Conservation (phyloP, 176 grass and related monocot species). For the Juncus inflexus region DNA sequence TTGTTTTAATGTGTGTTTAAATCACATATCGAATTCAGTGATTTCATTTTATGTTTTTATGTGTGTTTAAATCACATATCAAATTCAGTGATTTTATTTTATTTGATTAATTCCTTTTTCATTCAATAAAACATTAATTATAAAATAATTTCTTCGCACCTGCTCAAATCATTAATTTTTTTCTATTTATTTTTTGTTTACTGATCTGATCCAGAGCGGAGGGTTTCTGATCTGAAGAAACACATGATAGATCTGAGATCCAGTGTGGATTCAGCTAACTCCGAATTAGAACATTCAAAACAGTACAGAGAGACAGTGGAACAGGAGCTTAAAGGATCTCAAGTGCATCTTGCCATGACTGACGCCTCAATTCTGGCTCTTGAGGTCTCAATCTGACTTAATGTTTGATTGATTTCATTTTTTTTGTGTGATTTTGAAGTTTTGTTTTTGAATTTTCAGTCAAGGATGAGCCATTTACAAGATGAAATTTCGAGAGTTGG, state of each 20-base stretch:
- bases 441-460: slow-evolving; percentile 31
- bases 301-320: slow-evolving; percentile 42
- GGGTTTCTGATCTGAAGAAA: slow-evolving; percentile 54
- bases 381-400: slow-evolving; percentile 25
- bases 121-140: background rate
- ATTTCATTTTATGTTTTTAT: too few relatives aligned
- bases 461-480: slow-evolving; percentile 40
- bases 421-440: background rate
- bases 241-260: slow-evolving; percentile 37
- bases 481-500: slow-evolving; percentile 46
- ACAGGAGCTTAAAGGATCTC: slow-evolving; percentile 46
- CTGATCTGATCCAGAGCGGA: slow-evolving; percentile 38
- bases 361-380: slow-evolving; percentile 40
- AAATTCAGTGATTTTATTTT: too few relatives aligned
- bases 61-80: too few relatives aligned
- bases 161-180: background rate
- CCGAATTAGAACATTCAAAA: slow-evolving; percentile 54
- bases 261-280: slow-evolving; percentile 29
- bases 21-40: too few relatives aligned
- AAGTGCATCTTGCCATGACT: slow-evolving; percentile 53
- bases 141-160: background rate
- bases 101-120: too few relatives aligned
- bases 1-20: too few relatives aligned
- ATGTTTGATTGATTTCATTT: background rate
- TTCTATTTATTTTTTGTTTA: background rate